Evolutionary conservation across 805 yeast species (phyloP), one percentile per base, ranked within the genome.

Genomic region (Zygoascus ofunaensis): DNA sequence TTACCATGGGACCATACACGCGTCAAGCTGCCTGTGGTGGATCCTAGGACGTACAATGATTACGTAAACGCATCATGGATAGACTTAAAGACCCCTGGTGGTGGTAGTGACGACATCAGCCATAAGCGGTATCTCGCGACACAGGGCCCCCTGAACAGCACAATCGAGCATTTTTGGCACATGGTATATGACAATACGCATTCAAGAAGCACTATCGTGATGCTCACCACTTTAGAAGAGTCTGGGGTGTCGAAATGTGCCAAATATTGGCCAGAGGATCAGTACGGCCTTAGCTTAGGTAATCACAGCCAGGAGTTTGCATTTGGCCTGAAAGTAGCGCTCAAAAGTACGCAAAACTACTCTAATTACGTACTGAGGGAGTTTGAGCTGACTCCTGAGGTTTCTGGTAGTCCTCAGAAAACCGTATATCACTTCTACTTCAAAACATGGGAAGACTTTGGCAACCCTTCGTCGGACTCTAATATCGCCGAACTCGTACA

Each of bases 31-130:
- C 61, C 62, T 14, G 64, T 48, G 14, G 12, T 26, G 7, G 23
- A 20, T 21, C 37, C 35, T 5, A 53, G 46, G 12, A 53, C 51
- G 5, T 56, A 43, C 15, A 57, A 61, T 46, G 85, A 80, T 59
- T 89, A 89, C 60, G 86, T 89, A 55, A 89, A 89, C 63, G 98
- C 97, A 0, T 85, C 89, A 20, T 82, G 85, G 63, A 62, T 85
- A 53, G 56, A 71, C 56, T 53, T 69, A 61, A 54, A 70, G 56
- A 52, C 59, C 52, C 28, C 20, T 8, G 23, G 42, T 4, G 33
- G 4, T n/a, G 57, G 54, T 17, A 54, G 54, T 21, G 39, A 45
- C 8, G 68, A 58, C 45, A n/a, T 28, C 35, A 12, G 23, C 10
- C 37, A 15, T 21, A 53, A 60, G 39, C 48, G 53, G 3, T 65